These are phyloP conservation scores for Suillus subalutaceus DNA, from an alignment of 768 basidiomycete genomes.

Conservation along the genomic window DNA sequence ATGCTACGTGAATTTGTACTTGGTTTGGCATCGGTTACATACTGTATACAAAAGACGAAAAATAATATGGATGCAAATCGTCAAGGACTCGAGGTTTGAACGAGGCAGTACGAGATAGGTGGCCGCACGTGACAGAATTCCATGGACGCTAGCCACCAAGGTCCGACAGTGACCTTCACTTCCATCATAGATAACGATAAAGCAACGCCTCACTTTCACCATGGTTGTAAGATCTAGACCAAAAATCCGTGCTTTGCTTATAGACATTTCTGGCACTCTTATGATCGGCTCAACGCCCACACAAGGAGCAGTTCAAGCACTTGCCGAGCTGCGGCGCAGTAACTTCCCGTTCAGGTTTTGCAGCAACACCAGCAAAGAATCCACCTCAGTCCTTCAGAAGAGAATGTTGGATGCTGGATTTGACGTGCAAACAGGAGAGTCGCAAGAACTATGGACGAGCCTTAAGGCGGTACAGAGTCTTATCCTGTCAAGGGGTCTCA, in stretches of 20 bases:
- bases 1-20: not conserved
- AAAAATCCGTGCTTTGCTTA: constrained; percentile 51
- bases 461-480: constrained; percentile 57
- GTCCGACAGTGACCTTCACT: not conserved
- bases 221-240: constrained; percentile 32
- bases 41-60: not conserved
- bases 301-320: constrained; percentile 40
- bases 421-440: constrained; percentile 30
- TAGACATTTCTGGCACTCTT: constrained; percentile 72
- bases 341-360: constrained; percentile 55
- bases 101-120: not conserved
- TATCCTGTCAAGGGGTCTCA: constrained; percentile 43
- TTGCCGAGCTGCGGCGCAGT: constrained; percentile 32
- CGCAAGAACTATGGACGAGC: constrained; percentile 63
- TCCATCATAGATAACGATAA: not conserved
- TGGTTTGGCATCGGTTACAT: not conserved
- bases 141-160: not conserved
- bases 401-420: constrained; percentile 54
- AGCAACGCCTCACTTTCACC: constrained; percentile 8
- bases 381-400: constrained; percentile 44
- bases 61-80: not conserved
- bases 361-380: constrained; percentile 74
- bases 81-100: not conserved
- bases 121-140: not conserved
- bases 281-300: constrained; percentile 56